A percentile compares a stretch with the other conserved stretches of the same genome.
phyloP scores from a whole-genome alignment of 1,284 basidiomycete genomes.

The Rhodotorula sp. region DNA sequence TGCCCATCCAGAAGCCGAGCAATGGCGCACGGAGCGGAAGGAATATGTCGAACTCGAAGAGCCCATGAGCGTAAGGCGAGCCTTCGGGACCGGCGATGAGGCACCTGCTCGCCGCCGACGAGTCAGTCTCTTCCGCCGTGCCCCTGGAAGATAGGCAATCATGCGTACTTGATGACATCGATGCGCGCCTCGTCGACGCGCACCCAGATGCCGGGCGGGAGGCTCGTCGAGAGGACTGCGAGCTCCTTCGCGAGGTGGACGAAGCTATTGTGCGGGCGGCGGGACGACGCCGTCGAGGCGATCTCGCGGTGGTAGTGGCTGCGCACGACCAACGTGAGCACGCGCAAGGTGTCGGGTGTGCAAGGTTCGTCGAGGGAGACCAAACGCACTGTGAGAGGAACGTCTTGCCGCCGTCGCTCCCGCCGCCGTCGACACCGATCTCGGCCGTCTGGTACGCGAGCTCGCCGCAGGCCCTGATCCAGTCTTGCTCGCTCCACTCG shows the following conservation, averaged over 20 bases:
- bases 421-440: not conserved
- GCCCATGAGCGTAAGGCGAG: slow-evolving; percentile 60
- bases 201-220: slow-evolving; percentile 61
- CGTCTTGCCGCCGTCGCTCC: not conserved
- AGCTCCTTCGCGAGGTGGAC: slow-evolving; percentile 61
- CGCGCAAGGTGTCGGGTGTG: slow-evolving; percentile 5
- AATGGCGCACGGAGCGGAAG: slow-evolving; percentile 52
- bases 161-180: slow-evolving; percentile 51
- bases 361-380: not conserved
- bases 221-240: slow-evolving; percentile 59
- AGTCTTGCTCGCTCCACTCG: slow-evolving; percentile 53
- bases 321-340: not conserved
- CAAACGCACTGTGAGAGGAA: slow-evolving; percentile 1
- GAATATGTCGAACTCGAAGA: slow-evolving; percentile 64
- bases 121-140: not conserved
- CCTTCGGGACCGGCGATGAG: slow-evolving; percentile 62
- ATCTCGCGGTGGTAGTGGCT: slow-evolving; percentile 54
- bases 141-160: too few relatives aligned
- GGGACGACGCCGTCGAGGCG: slow-evolving; percentile 51
- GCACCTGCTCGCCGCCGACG: slow-evolving; percentile 54
- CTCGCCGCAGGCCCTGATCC: slow-evolving; percentile 56
- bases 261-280: slow-evolving; percentile 57
- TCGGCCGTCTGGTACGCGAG: slow-evolving; percentile 55
- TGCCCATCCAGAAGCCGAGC: too few relatives aligned
- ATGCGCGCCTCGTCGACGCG: slow-evolving; percentile 62